phyloP scores from a whole-genome alignment of 768 basidiomycete genomes.

The Suillus subluteus region DNA sequence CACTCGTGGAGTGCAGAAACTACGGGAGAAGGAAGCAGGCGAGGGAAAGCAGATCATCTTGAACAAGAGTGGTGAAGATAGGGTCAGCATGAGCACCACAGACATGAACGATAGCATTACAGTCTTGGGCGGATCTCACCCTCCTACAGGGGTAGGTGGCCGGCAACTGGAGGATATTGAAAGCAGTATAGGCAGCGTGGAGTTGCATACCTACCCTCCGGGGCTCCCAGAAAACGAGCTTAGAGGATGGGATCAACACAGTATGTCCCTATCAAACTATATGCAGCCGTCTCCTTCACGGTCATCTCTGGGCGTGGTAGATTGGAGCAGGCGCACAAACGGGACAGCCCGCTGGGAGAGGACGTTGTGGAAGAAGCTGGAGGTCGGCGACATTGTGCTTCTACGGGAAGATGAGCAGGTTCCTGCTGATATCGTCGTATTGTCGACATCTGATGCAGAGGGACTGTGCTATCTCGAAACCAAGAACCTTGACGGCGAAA shows the following conservation, averaged over 20 bases:
- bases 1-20: constrained; percentile 81
- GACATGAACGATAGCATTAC: constrained; percentile 46
- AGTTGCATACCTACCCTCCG: constrained; percentile 70
- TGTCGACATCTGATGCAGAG: constrained; percentile 90
- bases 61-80: constrained; percentile 42
- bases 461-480: constrained; percentile 96
- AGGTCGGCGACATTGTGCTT: constrained; percentile 94
- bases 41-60: constrained; percentile 67
- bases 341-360: constrained; percentile 90
- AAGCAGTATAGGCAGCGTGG: constrained; percentile 44
- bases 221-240: constrained; percentile 33
- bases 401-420: constrained; percentile 94
- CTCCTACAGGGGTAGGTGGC: constrained; percentile 45
- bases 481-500: constrained; percentile 97
- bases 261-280: constrained; percentile 47
- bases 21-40: constrained; percentile 82
- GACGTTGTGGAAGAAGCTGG: constrained; percentile 98
- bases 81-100: constrained; percentile 47
- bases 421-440: constrained; percentile 92
- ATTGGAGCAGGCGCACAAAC: constrained; percentile 67
- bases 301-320: constrained; percentile 72
- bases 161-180: constrained; percentile 68
- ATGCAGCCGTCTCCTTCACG: constrained; percentile 61
- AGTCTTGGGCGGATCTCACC: constrained; percentile 34
- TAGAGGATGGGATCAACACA: constrained; percentile 39